These are phyloP conservation scores for Zoysia pacifica DNA, from an alignment of 176 grass and related monocot genomes.

Conservation along the genomic window DNA sequence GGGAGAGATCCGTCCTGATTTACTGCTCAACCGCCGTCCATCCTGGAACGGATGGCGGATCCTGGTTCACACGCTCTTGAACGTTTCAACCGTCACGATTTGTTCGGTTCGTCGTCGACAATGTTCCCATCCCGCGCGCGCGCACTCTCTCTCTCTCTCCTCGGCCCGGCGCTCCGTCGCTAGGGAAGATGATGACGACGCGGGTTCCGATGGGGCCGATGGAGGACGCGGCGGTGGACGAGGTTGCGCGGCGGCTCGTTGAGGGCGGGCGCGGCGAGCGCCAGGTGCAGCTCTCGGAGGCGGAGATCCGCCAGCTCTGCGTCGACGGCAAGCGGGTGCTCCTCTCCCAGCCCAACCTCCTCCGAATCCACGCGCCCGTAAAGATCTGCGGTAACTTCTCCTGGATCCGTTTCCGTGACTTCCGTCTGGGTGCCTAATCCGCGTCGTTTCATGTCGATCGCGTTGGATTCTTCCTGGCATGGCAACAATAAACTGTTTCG, in stretches of 20 bases:
- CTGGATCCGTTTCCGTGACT: not conserved
- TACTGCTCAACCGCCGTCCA: not conserved
- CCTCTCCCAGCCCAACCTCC: constrained; percentile 77
- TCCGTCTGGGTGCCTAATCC: not conserved
- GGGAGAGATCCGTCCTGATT: not conserved
- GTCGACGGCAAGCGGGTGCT: constrained; percentile 83
- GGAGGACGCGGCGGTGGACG: constrained; percentile 71
- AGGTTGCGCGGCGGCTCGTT: constrained; percentile 62
- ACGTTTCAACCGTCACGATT: constrained; percentile 27
- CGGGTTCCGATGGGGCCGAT: constrained; percentile 67
- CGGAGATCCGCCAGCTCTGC: constrained; percentile 95
- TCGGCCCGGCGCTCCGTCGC: not conserved
- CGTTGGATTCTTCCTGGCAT: not conserved
- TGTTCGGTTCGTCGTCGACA: constrained; percentile 7
- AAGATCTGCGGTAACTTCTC: constrained; percentile 81
- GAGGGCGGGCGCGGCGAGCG: constrained; percentile 61
- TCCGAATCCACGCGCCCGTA: constrained; percentile 70
- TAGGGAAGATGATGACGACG: constrained; percentile 77
- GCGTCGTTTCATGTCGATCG: not conserved
- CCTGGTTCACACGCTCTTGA: constrained; percentile 61
- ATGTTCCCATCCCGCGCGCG: no score
- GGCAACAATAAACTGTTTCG: no score
- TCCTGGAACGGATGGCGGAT: constrained; percentile 17
- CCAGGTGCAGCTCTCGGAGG: constrained; percentile 88
- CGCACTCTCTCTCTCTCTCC: not conserved